These are phyloP conservation scores for Blastocladiella britannica DNA, from an alignment of 192 early-diverging fungal genomes.

Conservation along the genomic window DNA sequence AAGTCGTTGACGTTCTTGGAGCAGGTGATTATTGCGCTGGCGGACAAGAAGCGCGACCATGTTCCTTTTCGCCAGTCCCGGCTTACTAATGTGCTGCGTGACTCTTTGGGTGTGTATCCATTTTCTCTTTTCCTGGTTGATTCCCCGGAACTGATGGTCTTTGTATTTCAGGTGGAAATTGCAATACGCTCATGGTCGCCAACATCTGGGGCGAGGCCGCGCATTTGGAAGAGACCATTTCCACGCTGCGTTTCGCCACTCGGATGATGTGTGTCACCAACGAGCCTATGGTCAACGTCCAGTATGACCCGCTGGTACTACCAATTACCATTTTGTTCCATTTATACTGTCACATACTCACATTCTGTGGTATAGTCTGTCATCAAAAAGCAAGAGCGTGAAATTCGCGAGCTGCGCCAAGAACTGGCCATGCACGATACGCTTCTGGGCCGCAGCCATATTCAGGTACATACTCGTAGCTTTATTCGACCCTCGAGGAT, in stretches of 20 bases:
- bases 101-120: slow-evolving; percentile 30
- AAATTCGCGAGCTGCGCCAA: slow-evolving; percentile 38
- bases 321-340: too few species aligned
- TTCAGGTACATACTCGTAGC: too few species aligned
- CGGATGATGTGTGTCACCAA: slow-evolving; percentile 42
- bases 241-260: slow-evolving; percentile 37
- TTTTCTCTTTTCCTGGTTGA: neutral
- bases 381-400: slow-evolving; percentile 39
- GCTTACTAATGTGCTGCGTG: slow-evolving; percentile 35
- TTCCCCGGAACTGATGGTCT: neutral
- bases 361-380: too few species aligned
- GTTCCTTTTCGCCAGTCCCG: slow-evolving; percentile 44
- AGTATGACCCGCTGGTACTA: slow-evolving; percentile 36
- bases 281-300: slow-evolving; percentile 31
- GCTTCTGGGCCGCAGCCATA: slow-evolving; percentile 26
- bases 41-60: slow-evolving; percentile 37
- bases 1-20: slow-evolving; percentile 38
- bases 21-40: slow-evolving; percentile 39
- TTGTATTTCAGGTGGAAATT: neutral
- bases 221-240: slow-evolving; percentile 42
- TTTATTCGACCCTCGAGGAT: too few species aligned
- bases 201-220: slow-evolving; percentile 27
- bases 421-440: slow-evolving; percentile 42
- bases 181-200: slow-evolving; percentile 34
- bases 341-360: too few species aligned